Percentiles rank a stretch among this genome's conserved stretches.
These are phyloP conservation scores for Podospora bellae-mahoneyi DNA, from an alignment of 495 filamentous ascomycete species.

Conservation along the genomic window DNA sequence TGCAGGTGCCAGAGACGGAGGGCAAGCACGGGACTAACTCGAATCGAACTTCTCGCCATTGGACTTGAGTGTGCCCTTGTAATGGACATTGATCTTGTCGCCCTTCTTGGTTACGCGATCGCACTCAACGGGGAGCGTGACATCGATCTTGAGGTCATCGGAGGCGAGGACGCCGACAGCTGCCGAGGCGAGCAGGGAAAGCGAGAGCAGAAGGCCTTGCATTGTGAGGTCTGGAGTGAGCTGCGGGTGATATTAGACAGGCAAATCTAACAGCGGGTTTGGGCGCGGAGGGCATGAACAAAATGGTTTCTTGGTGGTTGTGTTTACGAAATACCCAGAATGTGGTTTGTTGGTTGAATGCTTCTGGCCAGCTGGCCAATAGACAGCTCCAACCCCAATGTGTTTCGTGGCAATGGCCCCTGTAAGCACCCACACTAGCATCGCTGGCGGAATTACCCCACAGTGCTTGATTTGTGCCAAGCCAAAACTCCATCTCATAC, in stretches of 20 bases:
- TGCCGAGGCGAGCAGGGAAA: conserved; percentile 52
- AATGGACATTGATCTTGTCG: conserved; percentile 81
- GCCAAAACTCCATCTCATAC: background rate
- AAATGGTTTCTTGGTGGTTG: background rate
- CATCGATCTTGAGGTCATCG: conserved; percentile 67
- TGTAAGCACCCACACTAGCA: background rate
- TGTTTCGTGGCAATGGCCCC: background rate
- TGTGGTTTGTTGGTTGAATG: background rate
- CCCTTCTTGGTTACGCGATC: conserved; percentile 70
- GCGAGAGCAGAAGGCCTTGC: conserved; percentile 55
- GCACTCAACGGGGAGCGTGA: conserved; percentile 63
- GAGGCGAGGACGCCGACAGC: conserved; percentile 50
- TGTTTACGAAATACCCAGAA: background rate
- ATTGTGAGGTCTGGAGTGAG: conserved; percentile 35
- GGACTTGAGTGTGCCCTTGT: conserved; percentile 70
- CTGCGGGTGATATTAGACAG: background rate
- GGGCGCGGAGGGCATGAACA: background rate
- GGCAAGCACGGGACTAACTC: conserved; percentile 33
- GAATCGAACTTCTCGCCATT: conserved; percentile 58
- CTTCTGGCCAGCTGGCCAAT: background rate
- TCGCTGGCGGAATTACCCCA: conserved; percentile 3
- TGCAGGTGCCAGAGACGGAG: background rate
- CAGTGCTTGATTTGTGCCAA: background rate
- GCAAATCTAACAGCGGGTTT: background rate
- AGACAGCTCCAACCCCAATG: background rate